phyloP scores from a whole-genome alignment of 2,329 filamentous ascomycete genomes.

The Cordyceps farinosa region DNA sequence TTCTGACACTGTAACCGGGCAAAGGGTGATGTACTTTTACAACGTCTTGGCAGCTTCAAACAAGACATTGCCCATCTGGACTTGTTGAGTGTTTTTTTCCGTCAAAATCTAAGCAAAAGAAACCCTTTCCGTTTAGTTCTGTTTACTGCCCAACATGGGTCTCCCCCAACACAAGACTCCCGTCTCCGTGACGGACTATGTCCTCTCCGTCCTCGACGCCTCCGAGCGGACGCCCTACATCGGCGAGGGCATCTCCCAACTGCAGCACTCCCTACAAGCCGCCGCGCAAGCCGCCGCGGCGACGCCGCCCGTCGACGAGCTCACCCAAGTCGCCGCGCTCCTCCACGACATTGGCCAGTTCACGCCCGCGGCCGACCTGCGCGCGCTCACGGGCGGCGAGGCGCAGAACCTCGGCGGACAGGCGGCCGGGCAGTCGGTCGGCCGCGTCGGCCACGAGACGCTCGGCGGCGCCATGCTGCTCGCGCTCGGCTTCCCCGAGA shows the following conservation, averaged over 20 bases:
- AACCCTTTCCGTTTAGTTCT: too few species aligned
- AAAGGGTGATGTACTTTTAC: neutral
- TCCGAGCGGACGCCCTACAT: conserved; percentile 21
- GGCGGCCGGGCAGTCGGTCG: conserved; percentile 16
- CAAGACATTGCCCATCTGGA: neutral
- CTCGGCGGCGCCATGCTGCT: conserved; percentile 19
- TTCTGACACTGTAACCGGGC: neutral
- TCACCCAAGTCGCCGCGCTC: conserved; percentile 22
- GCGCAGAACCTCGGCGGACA: conserved; percentile 20
- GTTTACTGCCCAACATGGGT: conserved; percentile 1
- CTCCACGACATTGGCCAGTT: conserved; percentile 24
- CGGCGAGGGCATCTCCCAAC: conserved; percentile 23
- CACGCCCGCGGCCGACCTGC: conserved; percentile 19
- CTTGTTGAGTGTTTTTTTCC: too few species aligned
- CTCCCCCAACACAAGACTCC: conserved; percentile 17
- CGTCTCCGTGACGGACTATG: conserved; percentile 18
- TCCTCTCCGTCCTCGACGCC: conserved; percentile 18
- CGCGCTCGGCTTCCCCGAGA: conserved; percentile 20
- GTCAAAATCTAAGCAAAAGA: neutral
- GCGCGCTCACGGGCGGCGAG: conserved; percentile 13
- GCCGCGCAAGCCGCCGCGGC: conserved; percentile 19
- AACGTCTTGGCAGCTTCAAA: neutral
- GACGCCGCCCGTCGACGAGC: conserved; percentile 21
- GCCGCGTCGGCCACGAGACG: conserved; percentile 21
- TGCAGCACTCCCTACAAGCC: conserved; percentile 22